A percentile compares a stretch with the other conserved stretches of the same genome.
Conservation (phyloP, 2,329 filamentous ascomycete genomes). For the Helminthosporium solani region DNA sequence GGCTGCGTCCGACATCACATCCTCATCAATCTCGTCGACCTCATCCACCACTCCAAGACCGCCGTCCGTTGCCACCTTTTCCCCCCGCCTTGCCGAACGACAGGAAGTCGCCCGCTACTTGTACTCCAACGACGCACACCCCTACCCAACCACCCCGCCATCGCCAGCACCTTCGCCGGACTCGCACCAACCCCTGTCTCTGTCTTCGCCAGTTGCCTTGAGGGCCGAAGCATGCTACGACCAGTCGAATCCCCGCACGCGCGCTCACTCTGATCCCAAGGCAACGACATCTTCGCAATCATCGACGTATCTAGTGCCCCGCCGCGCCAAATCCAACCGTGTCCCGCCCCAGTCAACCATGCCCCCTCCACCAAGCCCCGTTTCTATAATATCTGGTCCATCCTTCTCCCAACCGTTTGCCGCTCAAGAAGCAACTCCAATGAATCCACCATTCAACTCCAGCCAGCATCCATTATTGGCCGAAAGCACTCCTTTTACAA, state of each 20-base stretch:
- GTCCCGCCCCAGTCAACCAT: background rate
- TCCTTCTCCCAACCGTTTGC: background rate
- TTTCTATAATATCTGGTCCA: background rate
- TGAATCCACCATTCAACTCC: background rate
- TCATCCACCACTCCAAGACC: background rate
- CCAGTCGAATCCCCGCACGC: background rate
- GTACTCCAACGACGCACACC: background rate
- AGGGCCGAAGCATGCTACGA: background rate
- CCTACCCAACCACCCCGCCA: background rate
- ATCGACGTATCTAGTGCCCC: background rate
- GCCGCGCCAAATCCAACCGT: background rate
- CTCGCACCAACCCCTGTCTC: background rate
- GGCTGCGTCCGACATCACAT: too few relatives aligned
- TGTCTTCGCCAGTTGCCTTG: background rate
- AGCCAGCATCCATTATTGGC: background rate
- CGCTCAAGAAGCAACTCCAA: background rate
- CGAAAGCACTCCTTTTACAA: background rate
- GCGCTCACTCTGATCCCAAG: background rate
- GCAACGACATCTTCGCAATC: background rate
- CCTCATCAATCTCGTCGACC: background rate
- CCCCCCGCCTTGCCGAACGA: background rate
- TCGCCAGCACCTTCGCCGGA: slow-evolving; percentile 1
- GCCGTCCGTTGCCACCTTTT: background rate
- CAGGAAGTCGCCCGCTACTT: background rate
- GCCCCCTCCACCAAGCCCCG: background rate